Percentiles rank a stretch among this genome's conserved stretches.
phyloP scores from a whole-genome alignment of 2,329 filamentous ascomycete species.

The Pseudopyrenochaeta lycopersici region DNA sequence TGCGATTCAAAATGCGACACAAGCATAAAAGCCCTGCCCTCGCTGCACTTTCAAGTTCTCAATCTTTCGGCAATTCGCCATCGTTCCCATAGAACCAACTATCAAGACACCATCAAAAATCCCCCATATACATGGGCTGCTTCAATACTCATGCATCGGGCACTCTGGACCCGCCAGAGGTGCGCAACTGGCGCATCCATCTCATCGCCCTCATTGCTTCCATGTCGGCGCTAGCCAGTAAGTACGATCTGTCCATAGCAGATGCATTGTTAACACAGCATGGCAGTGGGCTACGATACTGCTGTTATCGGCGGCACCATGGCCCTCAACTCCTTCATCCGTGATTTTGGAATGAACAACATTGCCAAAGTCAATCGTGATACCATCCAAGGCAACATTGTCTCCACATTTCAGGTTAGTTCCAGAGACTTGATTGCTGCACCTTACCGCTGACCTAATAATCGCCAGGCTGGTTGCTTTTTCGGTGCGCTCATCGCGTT shows the following conservation, averaged over 20 bases:
- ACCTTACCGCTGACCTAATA: background rate
- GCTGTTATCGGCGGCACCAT: slow-evolving; percentile 53
- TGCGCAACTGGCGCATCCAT: slow-evolving; percentile 48
- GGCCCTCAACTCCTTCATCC: slow-evolving; percentile 50
- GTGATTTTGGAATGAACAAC: slow-evolving; percentile 45
- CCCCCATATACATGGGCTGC: slow-evolving; percentile 32
- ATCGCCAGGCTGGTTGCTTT: slow-evolving; percentile 42
- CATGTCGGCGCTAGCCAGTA: slow-evolving; percentile 50
- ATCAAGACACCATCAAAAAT: background rate
- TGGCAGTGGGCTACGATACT: slow-evolving; percentile 45
- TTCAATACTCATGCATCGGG: slow-evolving; percentile 43
- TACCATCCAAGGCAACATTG: slow-evolving; percentile 52
- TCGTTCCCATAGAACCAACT: background rate
- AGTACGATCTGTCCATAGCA: background rate
- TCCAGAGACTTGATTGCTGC: background rate
- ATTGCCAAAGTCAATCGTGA: slow-evolving; percentile 42
- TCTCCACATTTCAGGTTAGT: slow-evolving; percentile 48
- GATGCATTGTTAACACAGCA: background rate
- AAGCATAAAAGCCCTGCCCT: background rate
- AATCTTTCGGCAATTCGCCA: background rate
- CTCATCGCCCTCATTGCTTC: slow-evolving; percentile 45
- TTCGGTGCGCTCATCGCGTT: slow-evolving; percentile 54
- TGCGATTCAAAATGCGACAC: background rate
- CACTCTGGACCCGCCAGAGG: slow-evolving; percentile 46
- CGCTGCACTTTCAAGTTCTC: background rate